phyloP scores from a whole-genome alignment of 2,329 filamentous ascomycete genomes.

The Diaporthe citri region DNA sequence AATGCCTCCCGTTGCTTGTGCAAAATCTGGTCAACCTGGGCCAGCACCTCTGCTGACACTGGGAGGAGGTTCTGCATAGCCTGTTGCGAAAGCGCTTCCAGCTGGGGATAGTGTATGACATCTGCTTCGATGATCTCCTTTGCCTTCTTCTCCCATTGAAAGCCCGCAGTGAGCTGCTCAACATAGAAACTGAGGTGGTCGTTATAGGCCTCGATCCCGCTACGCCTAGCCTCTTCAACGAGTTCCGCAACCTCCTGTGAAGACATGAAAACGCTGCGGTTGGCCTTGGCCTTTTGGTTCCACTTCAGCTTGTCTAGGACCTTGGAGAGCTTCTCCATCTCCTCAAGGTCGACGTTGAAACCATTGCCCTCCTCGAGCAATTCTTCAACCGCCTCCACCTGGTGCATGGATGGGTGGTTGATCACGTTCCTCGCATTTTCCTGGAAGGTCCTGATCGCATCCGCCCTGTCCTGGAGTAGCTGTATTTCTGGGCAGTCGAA shows the following conservation, averaged over 20 bases:
- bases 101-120: slow-evolving; percentile 90
- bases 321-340: slow-evolving; percentile 84
- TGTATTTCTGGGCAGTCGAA: slow-evolving; percentile 95
- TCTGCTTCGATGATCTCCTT: slow-evolving; percentile 94
- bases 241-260: slow-evolving; percentile 84
- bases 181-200: slow-evolving; percentile 82
- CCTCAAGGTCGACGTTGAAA: slow-evolving; percentile 92
- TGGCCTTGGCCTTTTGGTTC: slow-evolving; percentile 81
- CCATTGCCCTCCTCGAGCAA: slow-evolving; percentile 89
- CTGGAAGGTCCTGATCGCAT: slow-evolving; percentile 88
- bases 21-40: slow-evolving; percentile 88
- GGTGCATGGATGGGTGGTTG: slow-evolving; percentile 70
- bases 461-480: slow-evolving; percentile 85
- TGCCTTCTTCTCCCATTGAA: slow-evolving; percentile 93
- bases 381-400: slow-evolving; percentile 84
- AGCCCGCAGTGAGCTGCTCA: slow-evolving; percentile 81
- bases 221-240: slow-evolving; percentile 80
- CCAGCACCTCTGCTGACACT: slow-evolving; percentile 84
- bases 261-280: slow-evolving; percentile 74
- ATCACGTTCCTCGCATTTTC: slow-evolving; percentile 79
- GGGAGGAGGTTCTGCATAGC: slow-evolving; percentile 78
- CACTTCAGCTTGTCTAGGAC: slow-evolving; percentile 89
- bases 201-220: slow-evolving; percentile 84
- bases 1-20: slow-evolving; percentile 97
- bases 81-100: slow-evolving; percentile 91